Conservation (phyloP, 2,329 filamentous ascomycete genomes). For the Cryoendolithus antarcticus region DNA sequence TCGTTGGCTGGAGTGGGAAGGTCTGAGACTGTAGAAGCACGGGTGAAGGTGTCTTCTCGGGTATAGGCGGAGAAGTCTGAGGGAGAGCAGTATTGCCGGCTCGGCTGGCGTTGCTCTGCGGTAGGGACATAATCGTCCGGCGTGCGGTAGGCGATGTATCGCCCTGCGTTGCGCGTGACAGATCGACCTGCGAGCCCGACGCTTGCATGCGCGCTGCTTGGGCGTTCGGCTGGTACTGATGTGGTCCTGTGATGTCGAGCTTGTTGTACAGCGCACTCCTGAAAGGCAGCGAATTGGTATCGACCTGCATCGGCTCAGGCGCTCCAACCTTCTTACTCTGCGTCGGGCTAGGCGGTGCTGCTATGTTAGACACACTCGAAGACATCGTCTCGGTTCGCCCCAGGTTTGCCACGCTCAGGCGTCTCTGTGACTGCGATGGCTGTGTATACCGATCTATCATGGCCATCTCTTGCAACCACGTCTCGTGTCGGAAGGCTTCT, state of each 20-base stretch:
- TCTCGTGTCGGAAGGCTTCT: slow-evolving; percentile 81
- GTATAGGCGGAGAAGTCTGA: not conserved
- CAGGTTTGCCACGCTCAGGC: slow-evolving; percentile 18
- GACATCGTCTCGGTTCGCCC: slow-evolving; percentile 8
- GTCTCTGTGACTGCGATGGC: slow-evolving; percentile 7
- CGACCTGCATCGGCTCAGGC: slow-evolving; percentile 23
- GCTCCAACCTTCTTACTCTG: slow-evolving; percentile 30
- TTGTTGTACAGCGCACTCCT: slow-evolving; percentile 1
- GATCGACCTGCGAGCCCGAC: slow-evolving; percentile 18
- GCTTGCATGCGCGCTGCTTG: slow-evolving; percentile 27
- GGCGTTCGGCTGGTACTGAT: slow-evolving; percentile 15
- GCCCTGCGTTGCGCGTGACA: slow-evolving; percentile 19
- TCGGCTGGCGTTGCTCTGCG: slow-evolving; percentile 5
- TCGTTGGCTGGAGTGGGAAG: slow-evolving; percentile 25
- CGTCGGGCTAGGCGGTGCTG: slow-evolving; percentile 23
- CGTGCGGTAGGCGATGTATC: slow-evolving; percentile 9
- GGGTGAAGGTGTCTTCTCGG: slow-evolving; percentile 8
- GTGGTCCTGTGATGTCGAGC: slow-evolving; percentile 14
- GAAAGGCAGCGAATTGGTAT: slow-evolving; percentile 7
- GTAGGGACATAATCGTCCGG: slow-evolving; percentile 1
- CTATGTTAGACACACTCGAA: slow-evolving; percentile 5
- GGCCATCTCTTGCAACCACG: slow-evolving; percentile 66
- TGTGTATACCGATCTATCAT: slow-evolving; percentile 46
- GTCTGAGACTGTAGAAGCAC: slow-evolving; percentile 15
- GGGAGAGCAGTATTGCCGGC: slow-evolving; percentile 3